Conservation (phyloP, 1,284 basidiomycete species). For the Vanrija sp. region DNA sequence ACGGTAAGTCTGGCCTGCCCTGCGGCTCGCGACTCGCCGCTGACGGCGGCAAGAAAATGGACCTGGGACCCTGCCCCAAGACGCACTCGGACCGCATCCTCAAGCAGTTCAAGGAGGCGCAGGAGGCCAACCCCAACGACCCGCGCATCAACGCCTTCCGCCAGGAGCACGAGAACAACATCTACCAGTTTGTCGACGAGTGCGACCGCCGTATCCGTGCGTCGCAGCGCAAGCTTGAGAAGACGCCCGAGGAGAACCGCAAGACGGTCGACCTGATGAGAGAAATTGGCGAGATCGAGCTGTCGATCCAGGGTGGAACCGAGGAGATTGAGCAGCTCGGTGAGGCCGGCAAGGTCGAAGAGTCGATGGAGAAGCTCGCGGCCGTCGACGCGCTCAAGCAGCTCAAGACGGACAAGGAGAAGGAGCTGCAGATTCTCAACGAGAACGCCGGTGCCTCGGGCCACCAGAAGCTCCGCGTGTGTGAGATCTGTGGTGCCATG, state of each 20-base stretch:
- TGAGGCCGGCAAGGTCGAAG: constrained; percentile 96
- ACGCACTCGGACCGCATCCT: constrained; percentile 92
- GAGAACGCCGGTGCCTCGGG: constrained; percentile 98
- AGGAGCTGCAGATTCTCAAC: constrained; percentile 91
- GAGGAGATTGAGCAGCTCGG: constrained; percentile 96
- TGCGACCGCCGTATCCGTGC: constrained; percentile 94
- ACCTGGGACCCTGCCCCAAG: constrained; percentile 94
- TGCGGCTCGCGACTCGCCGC: neutral
- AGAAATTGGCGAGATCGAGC: constrained; percentile 98
- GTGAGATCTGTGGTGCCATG: constrained; percentile 99
- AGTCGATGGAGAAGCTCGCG: constrained; percentile 94
- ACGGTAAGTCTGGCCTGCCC: constrained; percentile 63
- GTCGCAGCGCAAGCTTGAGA: constrained; percentile 91
- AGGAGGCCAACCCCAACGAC: constrained; percentile 68
- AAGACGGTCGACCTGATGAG: constrained; percentile 98
- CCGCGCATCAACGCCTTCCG: constrained; percentile 78
- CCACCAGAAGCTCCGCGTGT: constrained; percentile 97
- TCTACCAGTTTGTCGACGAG: constrained; percentile 93
- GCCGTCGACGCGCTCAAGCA: constrained; percentile 96
- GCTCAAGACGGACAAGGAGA: constrained; percentile 95
- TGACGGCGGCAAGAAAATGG: constrained; percentile 79
- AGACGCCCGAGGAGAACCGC: constrained; percentile 98
- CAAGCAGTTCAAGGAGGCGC: constrained; percentile 79
- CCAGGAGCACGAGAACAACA: constrained; percentile 91
- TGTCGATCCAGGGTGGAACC: constrained; percentile 96